These are phyloP conservation scores for Chlorella sp. DNA, from an alignment of 139 green algal genomes.

Conservation along the genomic window DNA sequence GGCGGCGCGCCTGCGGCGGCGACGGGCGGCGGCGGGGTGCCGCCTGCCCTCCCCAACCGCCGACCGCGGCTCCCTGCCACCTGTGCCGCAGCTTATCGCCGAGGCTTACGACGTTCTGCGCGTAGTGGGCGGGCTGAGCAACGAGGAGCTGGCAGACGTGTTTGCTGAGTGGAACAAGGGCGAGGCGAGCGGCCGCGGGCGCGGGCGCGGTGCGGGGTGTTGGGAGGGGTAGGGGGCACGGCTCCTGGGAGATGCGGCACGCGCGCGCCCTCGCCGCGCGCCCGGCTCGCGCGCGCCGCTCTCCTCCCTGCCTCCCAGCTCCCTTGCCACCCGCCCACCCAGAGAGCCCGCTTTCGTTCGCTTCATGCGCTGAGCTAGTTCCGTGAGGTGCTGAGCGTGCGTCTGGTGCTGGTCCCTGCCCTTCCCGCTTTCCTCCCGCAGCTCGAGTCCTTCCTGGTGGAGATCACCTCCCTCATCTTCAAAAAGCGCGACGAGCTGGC, in stretches of 20 bases:
- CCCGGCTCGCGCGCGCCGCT: no score
- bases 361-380: no score
- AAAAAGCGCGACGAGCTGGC: slow-evolving; percentile 80
- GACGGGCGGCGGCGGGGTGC: no score
- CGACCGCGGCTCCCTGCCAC: no score
- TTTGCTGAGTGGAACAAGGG: slow-evolving; percentile 95
- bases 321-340: no score
- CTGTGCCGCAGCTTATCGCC: slow-evolving; percentile 97
- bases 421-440: slow-evolving; percentile 1
- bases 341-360: no score
- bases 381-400: no score
- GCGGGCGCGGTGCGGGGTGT: not conserved
- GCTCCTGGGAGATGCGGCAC: no score
- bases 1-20: no score
- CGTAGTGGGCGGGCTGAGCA: slow-evolving; percentile 92
- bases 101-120: slow-evolving; percentile 98
- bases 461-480: slow-evolving; percentile 95
- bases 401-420: slow-evolving; percentile 8
- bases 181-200: slow-evolving; percentile 8
- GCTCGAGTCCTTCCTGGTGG: slow-evolving; percentile 92
- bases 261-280: no score
- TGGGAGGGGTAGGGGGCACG: not conserved
- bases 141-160: slow-evolving; percentile 86
- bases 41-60: no score
- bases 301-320: no score